Base-by-base conservation (phyloP, 2,329 filamentous ascomycete species). In the Diaporthe helianthi region DNA sequence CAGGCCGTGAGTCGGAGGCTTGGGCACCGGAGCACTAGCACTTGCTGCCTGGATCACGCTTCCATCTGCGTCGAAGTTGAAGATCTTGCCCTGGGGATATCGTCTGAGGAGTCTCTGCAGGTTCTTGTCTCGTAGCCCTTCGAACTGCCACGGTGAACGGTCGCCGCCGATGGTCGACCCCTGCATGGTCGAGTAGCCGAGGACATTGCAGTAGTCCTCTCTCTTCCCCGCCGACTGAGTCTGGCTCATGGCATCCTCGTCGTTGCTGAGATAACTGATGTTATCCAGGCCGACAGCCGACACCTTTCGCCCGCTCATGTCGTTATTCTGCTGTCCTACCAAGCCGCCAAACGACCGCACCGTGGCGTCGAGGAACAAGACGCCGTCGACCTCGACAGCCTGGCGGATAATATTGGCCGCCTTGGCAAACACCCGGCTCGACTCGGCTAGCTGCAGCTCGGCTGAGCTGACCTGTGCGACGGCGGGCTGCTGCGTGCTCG, bases 11-110 rank as follows among this genome's bases (percentile, higher is more conserved):
- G 49, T 15, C 4, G 29, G 3, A 8, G 46, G 5, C 7, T 51
- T 61, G 13, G 75, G 74, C 4, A 78, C 76, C 0, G 82, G 64
- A 12, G 78, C 2, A 8, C 19, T n/a, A 12, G 78, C 2, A 8
- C 19, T n/a, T 4, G 44, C 26, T 15, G 31, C 36, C 19, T 68
- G 41, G 13, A 70, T 38, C 7, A 60, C 44, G 29, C 64, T 75
- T 0, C 82, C 83, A 13, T 79, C 73, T 5, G 76, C 76, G 17
- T 81, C 80, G 24, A 83, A 83, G 58, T 81, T 81, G 67, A 84
- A 85, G 1, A 85, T 78, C 53, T 80, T 80, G 0, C 85, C 85
- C 9, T 77, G 75, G 0, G 84, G 84, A 69, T 86, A 83, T 2
- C 80, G 76, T 10, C 78, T 78, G 1, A 86, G 74, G 12, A 86